A percentile compares a stretch with the other conserved stretches of the same genome.
These are phyloP conservation scores for Aspergillus sp. DNA, from an alignment of 2,329 filamentous ascomycete genomes.

Conservation along the genomic window DNA sequence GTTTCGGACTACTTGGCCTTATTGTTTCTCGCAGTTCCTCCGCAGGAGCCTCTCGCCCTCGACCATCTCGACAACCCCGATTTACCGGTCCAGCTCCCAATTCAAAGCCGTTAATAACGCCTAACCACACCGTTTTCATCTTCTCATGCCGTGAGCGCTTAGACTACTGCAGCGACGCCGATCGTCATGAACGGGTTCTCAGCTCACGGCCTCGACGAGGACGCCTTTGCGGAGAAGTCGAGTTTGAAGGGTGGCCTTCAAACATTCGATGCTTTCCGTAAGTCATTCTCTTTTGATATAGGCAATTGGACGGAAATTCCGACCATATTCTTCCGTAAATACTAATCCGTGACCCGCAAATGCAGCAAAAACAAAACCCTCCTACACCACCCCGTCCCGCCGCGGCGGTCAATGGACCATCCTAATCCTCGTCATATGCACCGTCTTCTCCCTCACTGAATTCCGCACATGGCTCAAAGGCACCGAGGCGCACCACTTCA, in stretches of 20 bases:
- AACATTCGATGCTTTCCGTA: conserved; percentile 97
- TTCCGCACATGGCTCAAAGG: conserved; percentile 80
- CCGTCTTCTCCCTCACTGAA: conserved; percentile 75
- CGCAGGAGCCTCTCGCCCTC: neutral
- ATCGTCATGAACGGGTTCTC: conserved; percentile 75
- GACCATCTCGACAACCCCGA: neutral
- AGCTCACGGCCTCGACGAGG: conserved; percentile 70
- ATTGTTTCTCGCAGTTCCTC: conserved; percentile 5
- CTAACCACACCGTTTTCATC: conserved; percentile 8
- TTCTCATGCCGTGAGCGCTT: conserved; percentile 27
- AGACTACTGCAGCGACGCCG: conserved; percentile 14
- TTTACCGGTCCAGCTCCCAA: conserved; percentile 1
- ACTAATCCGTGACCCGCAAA: neutral
- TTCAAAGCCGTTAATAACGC: neutral
- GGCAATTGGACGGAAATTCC: neutral
- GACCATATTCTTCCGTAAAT: neutral
- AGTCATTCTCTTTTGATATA: neutral
- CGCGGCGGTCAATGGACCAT: conserved; percentile 94
- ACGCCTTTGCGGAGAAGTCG: conserved; percentile 72
- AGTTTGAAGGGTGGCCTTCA: conserved; percentile 59
- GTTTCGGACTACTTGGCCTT: conserved; percentile 24
- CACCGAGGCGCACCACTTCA: conserved; percentile 82
- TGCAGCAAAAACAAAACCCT: conserved; percentile 89
- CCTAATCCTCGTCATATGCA: conserved; percentile 71
- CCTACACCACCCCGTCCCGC: conserved; percentile 80